Evolutionary conservation across 192 early-diverging fungal genomes (phyloP), one percentile per base, ranked within the genome.

Genomic region (Podila verticillata): DNA sequence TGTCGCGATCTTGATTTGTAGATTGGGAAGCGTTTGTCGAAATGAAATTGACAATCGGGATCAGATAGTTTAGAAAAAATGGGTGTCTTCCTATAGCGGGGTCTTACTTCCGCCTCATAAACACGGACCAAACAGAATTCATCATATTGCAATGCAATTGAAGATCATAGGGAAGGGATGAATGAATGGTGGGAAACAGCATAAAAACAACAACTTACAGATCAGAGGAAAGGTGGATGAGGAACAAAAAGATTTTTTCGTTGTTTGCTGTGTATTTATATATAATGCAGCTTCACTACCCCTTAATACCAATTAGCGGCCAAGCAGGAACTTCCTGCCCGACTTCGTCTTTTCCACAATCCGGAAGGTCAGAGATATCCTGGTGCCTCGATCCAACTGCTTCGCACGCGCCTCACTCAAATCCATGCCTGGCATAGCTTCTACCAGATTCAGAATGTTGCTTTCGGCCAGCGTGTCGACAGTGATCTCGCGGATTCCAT

Each of bases 41-140:
- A 44, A 15, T 44, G 39, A 39, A 12, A 57, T 32, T 24, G 17
- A 36, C 30, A 57, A 26, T 20, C 56, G 61, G 56, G 68, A 78
- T 78, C 74, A 78, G 74, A 78, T 70, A 26, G 74, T 78, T 66
- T 78, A 75, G 74, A 78, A 69, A 51, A 54, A 24, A 75, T 68
- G 74, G 70, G 68, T 79, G 75, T 79, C 57, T 79, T 79, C 75
- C 36, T 79, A 49, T 63, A 51, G 75, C 69, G 69, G 75, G 75
- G 75, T 79, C 75, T 79, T 79, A 79, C 68, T 78, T 71, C 75
- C 75, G 29, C 75, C 75, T 79, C 75, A 79, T 79, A 79, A 79
- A 79, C 75, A 79, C 75, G 75, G 75, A 79, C 75, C 75, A 79
- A 79, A 79, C 75, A 79, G 54, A 66, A 48, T 78, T 78, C 74